Evolutionary conservation across 2,329 filamentous ascomycete species (phyloP), one percentile per base, ranked within the genome.

Genomic region (Sclerotiophoma versabilis): DNA sequence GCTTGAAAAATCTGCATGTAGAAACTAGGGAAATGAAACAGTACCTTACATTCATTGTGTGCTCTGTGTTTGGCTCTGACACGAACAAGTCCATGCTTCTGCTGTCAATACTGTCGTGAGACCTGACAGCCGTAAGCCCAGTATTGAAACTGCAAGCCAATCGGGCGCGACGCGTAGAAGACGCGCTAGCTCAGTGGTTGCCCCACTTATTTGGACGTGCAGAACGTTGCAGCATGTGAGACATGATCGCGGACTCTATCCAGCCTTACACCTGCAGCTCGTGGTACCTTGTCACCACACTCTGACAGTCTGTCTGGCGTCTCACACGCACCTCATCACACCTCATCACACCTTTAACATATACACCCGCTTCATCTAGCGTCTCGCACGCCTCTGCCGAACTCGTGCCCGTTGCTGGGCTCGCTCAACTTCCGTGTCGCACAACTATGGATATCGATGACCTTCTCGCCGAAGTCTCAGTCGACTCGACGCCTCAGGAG

Each of bases 401-500:
- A 39, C 39, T 32, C 15, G 26, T 36, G 30, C 32, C 44, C 25
- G n/a, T 6, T 17, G 19, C 14, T 12, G 20, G 50, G 22, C 43
- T 5, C 43, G 14, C 43, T 4, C 19, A 39, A 26, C 30, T 30
- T n/a, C 30, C 20, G 38, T 34, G 38, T 38, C 32, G 26, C 38
- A 42, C 38, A 14, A 54, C 45, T 29, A 79, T 79, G 76, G 78
- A 82, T 54, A 82, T 82, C 58, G 75, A 78, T 61, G 81, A 83
- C 69, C 80, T 83, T 57, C 78, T 83, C 63, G 79, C 80, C 58
- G 79, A 81, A 32, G 78, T 83, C 26, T 72, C 77, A 10, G 72
- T 72, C 43, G 72, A 74, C n/a, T 68, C 70, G 0, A 60, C 79
- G 29, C 84, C 86, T 2, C 77, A 78, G 45, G 84, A 86, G 65